Evolutionary conservation across 257 asterid species (phyloP).

Genomic region (Anisodus acutangulus): DNA sequence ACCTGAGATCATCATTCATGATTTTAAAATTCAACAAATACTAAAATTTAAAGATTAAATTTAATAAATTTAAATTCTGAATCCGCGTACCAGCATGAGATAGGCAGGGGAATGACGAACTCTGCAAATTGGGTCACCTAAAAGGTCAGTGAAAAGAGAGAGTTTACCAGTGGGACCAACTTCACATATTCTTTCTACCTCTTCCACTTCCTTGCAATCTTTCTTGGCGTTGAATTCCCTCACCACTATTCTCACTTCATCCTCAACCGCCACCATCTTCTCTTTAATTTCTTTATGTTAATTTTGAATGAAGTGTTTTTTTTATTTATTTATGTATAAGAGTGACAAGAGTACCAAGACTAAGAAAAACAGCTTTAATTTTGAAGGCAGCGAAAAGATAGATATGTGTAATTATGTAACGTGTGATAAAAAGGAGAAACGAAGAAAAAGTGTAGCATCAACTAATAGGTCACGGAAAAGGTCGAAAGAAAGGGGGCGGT

Average conservation of each 20-base stretch:
- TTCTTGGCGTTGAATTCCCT: conserved; percentile 62
- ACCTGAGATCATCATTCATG: conserved; percentile 45
- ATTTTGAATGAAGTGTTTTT: neutral
- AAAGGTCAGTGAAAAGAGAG: conserved; percentile 76
- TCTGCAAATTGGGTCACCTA: conserved; percentile 91
- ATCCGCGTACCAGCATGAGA: conserved; percentile 69
- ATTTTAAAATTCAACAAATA: too few species aligned
- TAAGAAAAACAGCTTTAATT: neutral
- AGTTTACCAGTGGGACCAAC: conserved; percentile 79
- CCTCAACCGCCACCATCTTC: conserved; percentile 27
- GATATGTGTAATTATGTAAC: too few species aligned
- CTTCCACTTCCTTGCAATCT: conserved; percentile 72
- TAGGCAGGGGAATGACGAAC: conserved; percentile 87
- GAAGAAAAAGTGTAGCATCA: neutral
- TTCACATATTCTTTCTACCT: conserved; percentile 76
- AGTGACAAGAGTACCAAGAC: too few species aligned
- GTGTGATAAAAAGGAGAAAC: too few species aligned
- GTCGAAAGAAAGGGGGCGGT: conserved; percentile 13
- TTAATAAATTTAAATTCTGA: neutral
- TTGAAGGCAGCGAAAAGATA: too few species aligned
- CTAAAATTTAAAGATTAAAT: neutral
- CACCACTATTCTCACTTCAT: conserved; percentile 59
- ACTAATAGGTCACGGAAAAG: neutral
- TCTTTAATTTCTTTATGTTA: too few species aligned
- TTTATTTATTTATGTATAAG: conserved; percentile 19